Evolutionary conservation across 305 asterid genomes (phyloP).

Genomic region (Ajuga reptans): DNA sequence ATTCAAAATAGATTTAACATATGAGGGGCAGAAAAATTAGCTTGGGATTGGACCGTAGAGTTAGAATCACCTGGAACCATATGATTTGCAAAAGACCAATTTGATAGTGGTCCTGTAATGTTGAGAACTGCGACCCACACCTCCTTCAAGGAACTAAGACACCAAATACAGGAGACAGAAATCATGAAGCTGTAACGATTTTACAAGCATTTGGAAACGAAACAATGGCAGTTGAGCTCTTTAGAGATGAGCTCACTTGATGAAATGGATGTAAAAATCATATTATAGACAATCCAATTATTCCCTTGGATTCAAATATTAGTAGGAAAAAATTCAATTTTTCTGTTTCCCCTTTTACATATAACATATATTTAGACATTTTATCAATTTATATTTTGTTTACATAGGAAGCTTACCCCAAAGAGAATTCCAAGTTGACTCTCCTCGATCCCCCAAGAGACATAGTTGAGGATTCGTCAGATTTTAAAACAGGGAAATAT

Average conservation of each 20-base stretch:
- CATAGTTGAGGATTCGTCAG: constrained; percentile 28
- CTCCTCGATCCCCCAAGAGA: constrained; percentile 52
- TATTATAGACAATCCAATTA: background rate
- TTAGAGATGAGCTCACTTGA: background rate
- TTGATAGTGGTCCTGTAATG: constrained; percentile 85
- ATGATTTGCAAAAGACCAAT: constrained; percentile 82
- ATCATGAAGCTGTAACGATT: background rate
- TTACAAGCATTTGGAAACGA: background rate
- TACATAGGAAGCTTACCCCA: constrained; percentile 49
- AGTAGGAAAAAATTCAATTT: no score
- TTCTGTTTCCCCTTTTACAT: no score
- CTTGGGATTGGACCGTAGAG: background rate
- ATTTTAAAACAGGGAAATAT: constrained; percentile 49
- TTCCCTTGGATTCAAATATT: background rate
- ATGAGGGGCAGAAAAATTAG: background rate
- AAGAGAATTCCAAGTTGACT: constrained; percentile 62
- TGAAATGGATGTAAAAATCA: background rate
- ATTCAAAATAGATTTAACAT: constrained; percentile 24
- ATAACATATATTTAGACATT: no score
- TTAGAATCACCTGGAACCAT: constrained; percentile 60
- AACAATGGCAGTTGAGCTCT: background rate
- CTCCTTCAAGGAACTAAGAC: constrained; percentile 70
- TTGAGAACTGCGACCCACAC: constrained; percentile 91
- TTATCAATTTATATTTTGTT: no score
- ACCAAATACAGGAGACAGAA: constrained; percentile 12